A percentile compares a stretch with the other conserved stretches of the same genome.
phyloP scores from a whole-genome alignment of 495 filamentous ascomycete species.

The Clohesyomyces aquaticus region DNA sequence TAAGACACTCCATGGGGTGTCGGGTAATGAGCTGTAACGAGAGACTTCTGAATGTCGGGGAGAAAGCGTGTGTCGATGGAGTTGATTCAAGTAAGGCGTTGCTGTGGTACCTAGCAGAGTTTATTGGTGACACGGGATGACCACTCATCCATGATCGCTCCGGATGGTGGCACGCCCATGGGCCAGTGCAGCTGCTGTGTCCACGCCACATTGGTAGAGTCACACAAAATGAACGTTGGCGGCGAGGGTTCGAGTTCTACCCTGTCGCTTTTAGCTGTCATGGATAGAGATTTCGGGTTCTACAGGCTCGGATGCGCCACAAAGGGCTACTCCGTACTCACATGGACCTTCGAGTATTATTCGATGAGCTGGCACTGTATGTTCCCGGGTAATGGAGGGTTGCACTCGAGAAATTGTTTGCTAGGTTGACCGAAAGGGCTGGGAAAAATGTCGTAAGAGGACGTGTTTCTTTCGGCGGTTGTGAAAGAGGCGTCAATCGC shows the following conservation, averaged over 20 bases:
- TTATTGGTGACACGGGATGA: slow-evolving; percentile 40
- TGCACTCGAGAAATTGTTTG: slow-evolving; percentile 41
- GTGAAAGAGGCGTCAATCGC: slow-evolving; percentile 33
- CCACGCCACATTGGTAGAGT: too few relatives aligned
- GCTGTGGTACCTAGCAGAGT: slow-evolving; percentile 37
- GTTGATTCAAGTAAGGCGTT: slow-evolving; percentile 33
- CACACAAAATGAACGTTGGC: too few relatives aligned
- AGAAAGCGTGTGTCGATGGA: slow-evolving; percentile 37
- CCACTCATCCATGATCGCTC: slow-evolving; percentile 40
- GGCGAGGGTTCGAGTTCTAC: slow-evolving; percentile 44
- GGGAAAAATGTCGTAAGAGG: slow-evolving; percentile 39
- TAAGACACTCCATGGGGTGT: slow-evolving; percentile 45
- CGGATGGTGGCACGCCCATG: slow-evolving; percentile 43
- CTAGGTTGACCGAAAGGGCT: slow-evolving; percentile 25
- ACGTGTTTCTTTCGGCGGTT: slow-evolving; percentile 45
- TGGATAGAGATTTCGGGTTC: slow-evolving; percentile 38
- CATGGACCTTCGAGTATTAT: slow-evolving; percentile 42
- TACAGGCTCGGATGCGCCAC: slow-evolving; percentile 37
- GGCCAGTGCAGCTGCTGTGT: too few relatives aligned
- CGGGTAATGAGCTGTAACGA: slow-evolving; percentile 40
- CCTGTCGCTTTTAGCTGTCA: slow-evolving; percentile 41
- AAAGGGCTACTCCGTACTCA: slow-evolving; percentile 46
- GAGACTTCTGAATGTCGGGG: slow-evolving; percentile 37
- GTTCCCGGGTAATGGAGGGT: slow-evolving; percentile 34
- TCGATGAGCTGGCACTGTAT: slow-evolving; percentile 40